phyloP scores from a whole-genome alignment of 1,284 basidiomycete species.

The Ustilago nuda region DNA sequence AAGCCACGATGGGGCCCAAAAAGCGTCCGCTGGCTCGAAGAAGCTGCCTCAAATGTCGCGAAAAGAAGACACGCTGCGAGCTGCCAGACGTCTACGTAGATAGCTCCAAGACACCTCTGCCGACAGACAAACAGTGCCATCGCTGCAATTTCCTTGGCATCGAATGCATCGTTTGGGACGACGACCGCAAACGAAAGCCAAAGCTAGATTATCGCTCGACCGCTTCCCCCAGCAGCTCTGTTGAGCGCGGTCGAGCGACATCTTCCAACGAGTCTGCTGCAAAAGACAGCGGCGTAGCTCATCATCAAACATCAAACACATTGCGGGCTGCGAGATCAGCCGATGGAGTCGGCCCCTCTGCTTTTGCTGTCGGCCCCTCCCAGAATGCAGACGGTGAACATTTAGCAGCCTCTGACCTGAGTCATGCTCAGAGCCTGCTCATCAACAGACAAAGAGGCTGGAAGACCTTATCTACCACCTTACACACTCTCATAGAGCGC shows the following conservation, averaged over 20 bases:
- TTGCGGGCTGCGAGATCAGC: neutral
- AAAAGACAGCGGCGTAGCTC: neutral
- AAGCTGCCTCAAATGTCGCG: constrained; percentile 52
- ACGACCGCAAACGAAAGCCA: constrained; percentile 48
- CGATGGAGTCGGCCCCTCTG: neutral
- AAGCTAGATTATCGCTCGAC: neutral
- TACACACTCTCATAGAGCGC: constrained; percentile 20
- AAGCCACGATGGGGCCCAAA: neutral
- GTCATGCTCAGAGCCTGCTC: constrained; percentile 20
- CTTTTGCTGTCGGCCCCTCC: neutral
- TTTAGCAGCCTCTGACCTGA: constrained; percentile 19
- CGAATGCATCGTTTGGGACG: constrained; percentile 54
- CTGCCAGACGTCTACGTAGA: constrained; percentile 49
- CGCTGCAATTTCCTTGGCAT: constrained; percentile 41
- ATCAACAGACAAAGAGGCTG: constrained; percentile 16
- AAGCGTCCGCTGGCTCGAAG: constrained; percentile 40
- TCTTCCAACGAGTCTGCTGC: neutral
- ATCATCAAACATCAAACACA: neutral
- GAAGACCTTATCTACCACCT: constrained; percentile 18
- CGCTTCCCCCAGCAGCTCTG: constrained; percentile 7
- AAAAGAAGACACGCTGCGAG: constrained; percentile 52
- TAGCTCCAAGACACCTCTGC: constrained; percentile 36
- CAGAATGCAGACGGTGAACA: constrained; percentile 16
- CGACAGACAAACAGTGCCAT: constrained; percentile 33
- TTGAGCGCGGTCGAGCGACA: neutral